These are phyloP conservation scores for Isochrysis galbana DNA, from an alignment of 78 protist species.

Conservation along the genomic window DNA sequence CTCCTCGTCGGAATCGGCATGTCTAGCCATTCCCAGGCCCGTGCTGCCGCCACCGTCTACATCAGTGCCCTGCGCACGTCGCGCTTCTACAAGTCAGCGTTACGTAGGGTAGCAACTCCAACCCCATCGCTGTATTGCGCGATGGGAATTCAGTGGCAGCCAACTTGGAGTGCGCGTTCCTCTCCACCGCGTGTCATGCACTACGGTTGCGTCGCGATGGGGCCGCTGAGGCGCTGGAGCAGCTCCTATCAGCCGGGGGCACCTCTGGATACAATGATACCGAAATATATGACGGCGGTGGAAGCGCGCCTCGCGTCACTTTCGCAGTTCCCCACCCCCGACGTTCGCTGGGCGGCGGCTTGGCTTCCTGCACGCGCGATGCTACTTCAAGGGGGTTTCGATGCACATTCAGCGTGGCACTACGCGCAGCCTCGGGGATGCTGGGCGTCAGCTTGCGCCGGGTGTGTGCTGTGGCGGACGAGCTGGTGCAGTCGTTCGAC, in stretches of 20 bases:
- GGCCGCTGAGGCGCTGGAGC: neutral
- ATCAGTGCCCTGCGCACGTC: too few relatives aligned
- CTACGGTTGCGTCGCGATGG: neutral
- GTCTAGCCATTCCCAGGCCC: too few relatives aligned
- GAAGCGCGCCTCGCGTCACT: too few relatives aligned
- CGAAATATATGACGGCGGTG: too few relatives aligned
- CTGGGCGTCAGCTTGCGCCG: neutral
- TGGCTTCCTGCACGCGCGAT: neutral
- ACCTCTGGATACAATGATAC: too few relatives aligned
- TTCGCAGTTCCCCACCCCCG: neutral
- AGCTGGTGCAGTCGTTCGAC: neutral
- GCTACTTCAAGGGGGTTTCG: neutral
- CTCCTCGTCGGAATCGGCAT: too few relatives aligned
- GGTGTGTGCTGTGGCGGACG: neutral
- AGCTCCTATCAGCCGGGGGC: neutral
- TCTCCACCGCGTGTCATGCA: neutral
- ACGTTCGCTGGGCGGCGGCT: neutral
- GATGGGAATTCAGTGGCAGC: neutral
- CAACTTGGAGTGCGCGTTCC: neutral
- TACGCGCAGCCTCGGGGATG: neutral
- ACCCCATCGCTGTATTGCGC: too few relatives aligned
- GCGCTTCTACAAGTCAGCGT: too few relatives aligned
- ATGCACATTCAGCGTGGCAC: neutral
- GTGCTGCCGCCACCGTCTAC: too few relatives aligned
- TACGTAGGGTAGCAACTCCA: too few relatives aligned